Evolutionary conservation across 1,284 basidiomycete genomes (phyloP).

Genomic region (Fomitiporia mediterranea): DNA sequence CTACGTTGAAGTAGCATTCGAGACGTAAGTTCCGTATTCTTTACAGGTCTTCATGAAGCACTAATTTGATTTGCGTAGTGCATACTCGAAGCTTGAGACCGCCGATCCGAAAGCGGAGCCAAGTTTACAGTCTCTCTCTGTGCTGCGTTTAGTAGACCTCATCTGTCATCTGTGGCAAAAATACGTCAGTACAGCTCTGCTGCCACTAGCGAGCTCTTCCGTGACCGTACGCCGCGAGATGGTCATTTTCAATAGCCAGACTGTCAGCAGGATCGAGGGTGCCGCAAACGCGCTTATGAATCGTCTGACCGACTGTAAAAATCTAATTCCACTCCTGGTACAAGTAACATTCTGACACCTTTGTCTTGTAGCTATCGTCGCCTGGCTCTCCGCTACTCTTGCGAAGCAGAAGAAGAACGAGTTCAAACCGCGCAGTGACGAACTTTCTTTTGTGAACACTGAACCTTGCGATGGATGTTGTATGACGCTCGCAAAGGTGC

Average conservation of each 20-base stretch:
- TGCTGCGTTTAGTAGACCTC: conserved; percentile 79
- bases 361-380: conserved; percentile 51
- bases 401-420: conserved; percentile 95
- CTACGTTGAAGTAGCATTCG: conserved; percentile 89
- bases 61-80: conserved; percentile 39
- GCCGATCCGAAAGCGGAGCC: conserved; percentile 79
- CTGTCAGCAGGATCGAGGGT: conserved; percentile 83
- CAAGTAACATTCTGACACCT: neutral
- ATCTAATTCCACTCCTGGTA: neutral
- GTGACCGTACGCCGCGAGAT: conserved; percentile 92
- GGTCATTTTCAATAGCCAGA: conserved; percentile 90
- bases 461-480: conserved; percentile 92
- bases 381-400: conserved; percentile 70
- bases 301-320: conserved; percentile 76
- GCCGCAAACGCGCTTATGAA: conserved; percentile 83
- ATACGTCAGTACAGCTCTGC: conserved; percentile 87
- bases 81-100: conserved; percentile 66
- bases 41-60: conserved; percentile 8
- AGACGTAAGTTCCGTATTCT: conserved; percentile 59
- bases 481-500: conserved; percentile 78
- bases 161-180: conserved; percentile 97
- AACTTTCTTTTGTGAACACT: conserved; percentile 93
- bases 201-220: conserved; percentile 83
- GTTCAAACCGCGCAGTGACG: conserved; percentile 96
- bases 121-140: conserved; percentile 62